Evolutionary conservation across 2,329 filamentous ascomycete species (phyloP).

Genomic region (Hymenoscyphus linearis): DNA sequence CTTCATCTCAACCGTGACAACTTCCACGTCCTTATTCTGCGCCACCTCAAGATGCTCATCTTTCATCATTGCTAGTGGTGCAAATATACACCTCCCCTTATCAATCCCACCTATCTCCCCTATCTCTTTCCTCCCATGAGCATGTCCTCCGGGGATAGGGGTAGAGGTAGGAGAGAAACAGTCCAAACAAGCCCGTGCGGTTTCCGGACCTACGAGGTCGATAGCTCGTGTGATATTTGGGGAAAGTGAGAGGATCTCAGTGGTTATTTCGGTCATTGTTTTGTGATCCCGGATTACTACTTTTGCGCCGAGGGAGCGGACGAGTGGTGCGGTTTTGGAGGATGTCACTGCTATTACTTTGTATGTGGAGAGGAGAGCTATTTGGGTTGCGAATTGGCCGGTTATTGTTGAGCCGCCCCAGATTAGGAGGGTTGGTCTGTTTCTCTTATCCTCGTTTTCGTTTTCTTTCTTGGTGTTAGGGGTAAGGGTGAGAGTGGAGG

Average conservation of each 20-base stretch:
- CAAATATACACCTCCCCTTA: constrained; percentile 28
- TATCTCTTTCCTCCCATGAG: too few relatives aligned
- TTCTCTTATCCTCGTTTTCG: too few relatives aligned
- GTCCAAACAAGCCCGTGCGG: constrained; percentile 30
- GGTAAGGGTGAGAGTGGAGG: too few relatives aligned
- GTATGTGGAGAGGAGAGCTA: constrained; percentile 33
- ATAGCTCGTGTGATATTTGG: constrained; percentile 33
- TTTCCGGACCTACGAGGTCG: constrained; percentile 36
- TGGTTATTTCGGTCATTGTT: constrained; percentile 31
- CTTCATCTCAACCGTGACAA: constrained; percentile 38
- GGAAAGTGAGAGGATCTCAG: constrained; percentile 29
- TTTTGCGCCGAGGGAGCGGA: constrained; percentile 30
- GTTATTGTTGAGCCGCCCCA: constrained; percentile 40
- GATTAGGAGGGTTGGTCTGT: constrained; percentile 28
- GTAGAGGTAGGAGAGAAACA: too few relatives aligned
- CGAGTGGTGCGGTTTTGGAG: constrained; percentile 29
- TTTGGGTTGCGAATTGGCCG: constrained; percentile 38
- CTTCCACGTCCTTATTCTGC: constrained; percentile 31
- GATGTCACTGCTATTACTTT: constrained; percentile 36
- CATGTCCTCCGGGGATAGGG: too few relatives aligned
- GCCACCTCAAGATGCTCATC: constrained; percentile 17
- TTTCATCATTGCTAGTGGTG: constrained; percentile 37
- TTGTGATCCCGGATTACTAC: constrained; percentile 34
- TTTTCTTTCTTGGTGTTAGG: too few relatives aligned
- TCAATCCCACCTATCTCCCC: too few relatives aligned